Evolutionary conservation across 116 monocot species (phyloP).

Genomic region (Dioscorea cayenensis): DNA sequence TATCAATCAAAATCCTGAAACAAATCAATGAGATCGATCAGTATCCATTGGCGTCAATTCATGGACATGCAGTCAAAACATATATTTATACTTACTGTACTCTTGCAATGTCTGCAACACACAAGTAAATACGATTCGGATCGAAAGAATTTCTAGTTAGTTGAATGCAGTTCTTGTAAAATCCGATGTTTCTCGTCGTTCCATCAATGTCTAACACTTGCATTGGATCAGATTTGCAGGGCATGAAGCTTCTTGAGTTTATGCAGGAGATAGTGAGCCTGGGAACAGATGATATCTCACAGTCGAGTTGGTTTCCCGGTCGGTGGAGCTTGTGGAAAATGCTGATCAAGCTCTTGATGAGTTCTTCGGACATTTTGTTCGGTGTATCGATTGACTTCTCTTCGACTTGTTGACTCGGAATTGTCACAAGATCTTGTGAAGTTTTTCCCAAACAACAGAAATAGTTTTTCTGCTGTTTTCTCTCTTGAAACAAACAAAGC

Average conservation of each 20-base stretch:
- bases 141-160: constrained; percentile 56
- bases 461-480: constrained; percentile 12
- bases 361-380: constrained; percentile 73
- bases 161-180: constrained; percentile 39
- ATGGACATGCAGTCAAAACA: no score
- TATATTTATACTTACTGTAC: constrained; percentile 50
- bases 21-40: neutral
- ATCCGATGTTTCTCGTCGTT: constrained; percentile 32
- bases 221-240: constrained; percentile 26
- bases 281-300: constrained; percentile 16
- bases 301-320: constrained; percentile 8
- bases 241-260: constrained; percentile 40
- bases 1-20: constrained; percentile 62
- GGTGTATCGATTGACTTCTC: constrained; percentile 23
- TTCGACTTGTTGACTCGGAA: constrained; percentile 3
- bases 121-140: constrained; percentile 34
- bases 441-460: no score
- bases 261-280: constrained; percentile 68
- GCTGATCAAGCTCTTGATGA: constrained; percentile 46
- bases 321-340: constrained; percentile 60
- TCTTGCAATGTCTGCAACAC: constrained; percentile 37
- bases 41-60: no score
- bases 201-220: constrained; percentile 28
- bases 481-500: constrained; percentile 39
- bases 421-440: neutral